Percentiles rank a stretch among this genome's conserved stretches.
Conservation (phyloP, 2,329 filamentous ascomycete species). For the Corniculantispora saksenae region DNA sequence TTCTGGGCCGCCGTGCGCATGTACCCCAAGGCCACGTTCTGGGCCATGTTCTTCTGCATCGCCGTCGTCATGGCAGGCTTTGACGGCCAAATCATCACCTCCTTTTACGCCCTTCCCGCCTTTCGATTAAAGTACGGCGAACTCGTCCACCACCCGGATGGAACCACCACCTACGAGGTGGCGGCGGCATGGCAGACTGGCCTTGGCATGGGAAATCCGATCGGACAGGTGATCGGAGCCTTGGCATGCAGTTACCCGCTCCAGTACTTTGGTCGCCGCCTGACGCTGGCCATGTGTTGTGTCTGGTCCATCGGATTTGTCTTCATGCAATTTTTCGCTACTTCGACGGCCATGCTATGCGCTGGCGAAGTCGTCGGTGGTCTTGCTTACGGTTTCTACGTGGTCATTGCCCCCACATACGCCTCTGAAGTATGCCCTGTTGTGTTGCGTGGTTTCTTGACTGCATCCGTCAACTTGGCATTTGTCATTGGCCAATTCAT, state of each 20-base stretch:
- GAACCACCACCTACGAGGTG: constrained; percentile 47
- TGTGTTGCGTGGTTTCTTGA: constrained; percentile 57
- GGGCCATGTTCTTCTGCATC: constrained; percentile 32
- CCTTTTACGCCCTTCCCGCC: constrained; percentile 39
- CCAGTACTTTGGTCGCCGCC: constrained; percentile 46
- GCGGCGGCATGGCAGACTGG: constrained; percentile 51
- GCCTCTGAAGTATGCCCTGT: constrained; percentile 62
- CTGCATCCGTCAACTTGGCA: constrained; percentile 61
- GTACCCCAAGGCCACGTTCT: constrained; percentile 41
- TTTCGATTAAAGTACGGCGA: constrained; percentile 36
- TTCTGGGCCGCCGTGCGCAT: constrained; percentile 31
- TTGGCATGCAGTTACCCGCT: constrained; percentile 29
- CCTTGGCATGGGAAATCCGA: constrained; percentile 44
- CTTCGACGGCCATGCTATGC: constrained; percentile 55
- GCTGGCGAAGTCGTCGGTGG: constrained; percentile 63
- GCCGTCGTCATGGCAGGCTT: constrained; percentile 35
- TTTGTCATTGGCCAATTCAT: constrained; percentile 64
- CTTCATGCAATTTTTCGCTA: constrained; percentile 65
- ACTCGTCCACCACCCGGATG: constrained; percentile 31
- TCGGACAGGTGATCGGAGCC: constrained; percentile 50
- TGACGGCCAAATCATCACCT: constrained; percentile 40
- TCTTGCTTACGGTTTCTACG: constrained; percentile 61
- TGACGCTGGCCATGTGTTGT: constrained; percentile 47
- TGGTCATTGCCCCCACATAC: constrained; percentile 59
- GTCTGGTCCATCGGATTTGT: constrained; percentile 52